These are phyloP conservation scores for Mortierella hygrophila DNA, from an alignment of 192 early-diverging fungal genomes.

Conservation along the genomic window DNA sequence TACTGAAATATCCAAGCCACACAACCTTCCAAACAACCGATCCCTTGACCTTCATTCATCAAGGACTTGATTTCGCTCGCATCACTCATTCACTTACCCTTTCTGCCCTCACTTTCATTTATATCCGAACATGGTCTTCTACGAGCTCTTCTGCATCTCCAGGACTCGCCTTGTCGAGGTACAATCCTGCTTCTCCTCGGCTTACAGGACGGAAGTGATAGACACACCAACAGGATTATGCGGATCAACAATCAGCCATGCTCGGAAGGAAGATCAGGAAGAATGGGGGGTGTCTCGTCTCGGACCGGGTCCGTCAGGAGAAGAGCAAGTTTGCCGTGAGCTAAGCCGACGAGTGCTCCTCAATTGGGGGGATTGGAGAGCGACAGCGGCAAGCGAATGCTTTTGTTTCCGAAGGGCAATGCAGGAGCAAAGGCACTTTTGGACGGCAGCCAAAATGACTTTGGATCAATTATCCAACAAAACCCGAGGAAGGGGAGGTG, in stretches of 20 bases:
- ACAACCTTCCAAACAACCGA: not conserved
- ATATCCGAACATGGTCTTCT: constrained; percentile 68
- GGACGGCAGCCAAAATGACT: too few relatives aligned
- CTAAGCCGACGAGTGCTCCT: too few relatives aligned
- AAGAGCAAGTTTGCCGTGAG: too few relatives aligned
- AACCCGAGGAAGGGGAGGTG: too few relatives aligned
- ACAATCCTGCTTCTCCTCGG: not conserved
- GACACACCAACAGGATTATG: not conserved
- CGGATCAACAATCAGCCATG: not conserved
- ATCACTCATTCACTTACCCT: not conserved
- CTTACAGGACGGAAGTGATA: not conserved
- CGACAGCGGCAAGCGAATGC: too few relatives aligned
- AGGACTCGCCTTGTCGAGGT: constrained; percentile 68
- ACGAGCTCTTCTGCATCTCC: constrained; percentile 79
- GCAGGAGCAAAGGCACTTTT: too few relatives aligned
- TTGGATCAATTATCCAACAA: too few relatives aligned
- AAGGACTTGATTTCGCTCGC: not conserved
- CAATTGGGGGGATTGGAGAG: too few relatives aligned
- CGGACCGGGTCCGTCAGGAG: too few relatives aligned
- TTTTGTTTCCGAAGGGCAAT: too few relatives aligned
- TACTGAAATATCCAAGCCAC: not conserved
- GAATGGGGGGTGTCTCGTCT: too few relatives aligned
- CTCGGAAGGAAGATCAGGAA: too few relatives aligned
- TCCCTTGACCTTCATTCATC: not conserved
- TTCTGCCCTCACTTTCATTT: not conserved